Evolutionary conservation across 2,329 filamentous ascomycete species (phyloP), one percentile per base, ranked within the genome.

Genomic region (Paramyrothecium sp.): DNA sequence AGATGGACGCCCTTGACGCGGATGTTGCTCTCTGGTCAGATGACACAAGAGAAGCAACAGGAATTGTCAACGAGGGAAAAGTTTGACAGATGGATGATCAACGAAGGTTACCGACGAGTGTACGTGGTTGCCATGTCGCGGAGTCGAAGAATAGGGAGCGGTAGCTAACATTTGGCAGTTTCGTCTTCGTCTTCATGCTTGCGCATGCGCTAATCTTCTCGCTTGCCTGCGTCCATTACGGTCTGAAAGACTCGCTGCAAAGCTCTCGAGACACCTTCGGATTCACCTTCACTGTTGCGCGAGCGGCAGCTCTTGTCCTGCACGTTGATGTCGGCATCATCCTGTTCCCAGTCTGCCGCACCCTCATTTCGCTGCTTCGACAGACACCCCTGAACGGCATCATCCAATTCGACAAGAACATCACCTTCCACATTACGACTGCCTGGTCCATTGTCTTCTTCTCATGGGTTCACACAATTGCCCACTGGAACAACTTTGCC

Each of bases 371-470:
- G 54, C 83, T 94, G 60, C 83, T 88, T 54, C 85, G 91, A 60
- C 89, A 91, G 70, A 95, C 91, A 7, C 89, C 91, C 8, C 80
- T 95, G 56, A 93, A 94, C 72, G 90, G 91, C 64, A 91, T 95
- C 69, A 89, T 96, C 63, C 91, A 92, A 65, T 92, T 95, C 73
- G 90, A 92, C 77, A 93, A 92, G 81, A 92, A 93, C 76, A 92
- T 93, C 71, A 91, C 89, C 49, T 94, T 95, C 75, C 91, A 95
- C 78, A 94, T 91, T 75, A 86, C 83, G 52, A 90, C 90, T 23
- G 91, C 89, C 7, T 95, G 90, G 90, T 92, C 90, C 22, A 92
- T 96, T 67, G 88, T 95, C 63, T 92, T 94, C 76, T 96, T 91
- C 73, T 91, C 90, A 13, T 92, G 89, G 88, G 84, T 94, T 1